Evolutionary conservation across 257 asterid genomes (phyloP), one percentile per base, ranked within the genome.

Genomic region (Solanum neorickii): DNA sequence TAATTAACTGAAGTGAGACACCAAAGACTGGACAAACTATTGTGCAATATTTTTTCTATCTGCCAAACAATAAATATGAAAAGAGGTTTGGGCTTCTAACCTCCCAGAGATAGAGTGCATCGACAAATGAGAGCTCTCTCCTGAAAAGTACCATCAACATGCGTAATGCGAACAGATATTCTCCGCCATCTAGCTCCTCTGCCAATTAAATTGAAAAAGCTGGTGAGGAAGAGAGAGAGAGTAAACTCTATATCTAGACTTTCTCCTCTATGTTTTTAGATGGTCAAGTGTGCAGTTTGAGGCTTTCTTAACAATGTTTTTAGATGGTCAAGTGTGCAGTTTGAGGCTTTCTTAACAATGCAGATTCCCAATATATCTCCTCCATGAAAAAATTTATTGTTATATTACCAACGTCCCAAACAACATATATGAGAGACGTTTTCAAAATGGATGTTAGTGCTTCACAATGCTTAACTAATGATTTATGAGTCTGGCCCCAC

Each of bases 101-200:
- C 99, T 96, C 99, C 99, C 99, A 96, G 69, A 96, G 95, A 92
- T 95, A 94, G 89, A 96, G 87, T 13, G 97, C 94, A 94, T 96
- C 99, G 27, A 94, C 91, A 88, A 95, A 95, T 35, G 98, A 96
- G 90, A 96, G 94, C 89, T 96, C 99, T 90, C 99, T 94, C 85
- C 98, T 94, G 74, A 96, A 96, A 86, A 96, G 95, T 86, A 95
- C 98, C 99, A 96, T 96, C 91, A 95, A 90, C 99, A 96, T 96
- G 75, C 99, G 98, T 88, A 96, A 94, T 33, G 99, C 99, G 82
- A 96, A 96, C 72, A 96, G 89, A 86, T 96, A 96, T 86, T 95
- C 98, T 86, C 99, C 99, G 3, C 98, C 99, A 90, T 95, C 99
- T 89, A 96, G 90, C 85, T 94, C 97, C 98, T 94, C 98, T 96